phyloP scores from a whole-genome alignment of 805 yeast genomes.

The Geotrichum ghanense region DNA sequence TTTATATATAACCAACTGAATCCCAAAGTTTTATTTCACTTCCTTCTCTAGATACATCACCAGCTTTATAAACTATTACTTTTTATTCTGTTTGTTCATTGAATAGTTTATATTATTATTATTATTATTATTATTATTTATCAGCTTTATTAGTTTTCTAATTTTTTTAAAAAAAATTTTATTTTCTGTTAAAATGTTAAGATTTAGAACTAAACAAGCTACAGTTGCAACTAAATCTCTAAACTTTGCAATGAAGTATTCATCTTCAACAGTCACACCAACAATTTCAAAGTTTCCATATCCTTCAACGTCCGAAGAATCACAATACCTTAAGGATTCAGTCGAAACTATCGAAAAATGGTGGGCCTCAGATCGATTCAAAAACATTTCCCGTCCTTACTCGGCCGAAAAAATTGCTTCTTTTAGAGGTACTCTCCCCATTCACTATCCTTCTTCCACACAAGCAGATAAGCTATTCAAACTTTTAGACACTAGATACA shows the following conservation, averaged over 20 bases:
- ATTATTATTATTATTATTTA: no score
- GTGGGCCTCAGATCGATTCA: conserved; percentile 36
- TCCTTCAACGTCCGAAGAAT: conserved; percentile 21
- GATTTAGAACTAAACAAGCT: background rate
- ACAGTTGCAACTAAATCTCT: background rate
- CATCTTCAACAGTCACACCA: background rate
- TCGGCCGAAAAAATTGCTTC: conserved; percentile 36
- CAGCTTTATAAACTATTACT: no score
- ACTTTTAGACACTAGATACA: conserved; percentile 29
- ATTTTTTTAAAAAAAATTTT: no score
- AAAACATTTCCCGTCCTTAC: conserved; percentile 36
- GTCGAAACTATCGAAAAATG: conserved; percentile 28
- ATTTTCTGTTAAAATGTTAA: no score
- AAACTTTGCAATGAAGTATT: background rate
- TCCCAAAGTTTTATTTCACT: no score
- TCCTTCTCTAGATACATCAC: no score
- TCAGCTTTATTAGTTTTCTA: no score
- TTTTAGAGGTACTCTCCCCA: conserved; percentile 35
- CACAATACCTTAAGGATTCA: conserved; percentile 21
- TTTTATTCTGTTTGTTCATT: no score
- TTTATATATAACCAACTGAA: no score
- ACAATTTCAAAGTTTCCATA: conserved; percentile 17
- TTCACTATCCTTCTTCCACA: conserved; percentile 30
- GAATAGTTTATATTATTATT: no score
- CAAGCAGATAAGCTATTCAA: conserved; percentile 40